A percentile compares a stretch with the other conserved stretches of the same genome.
These are phyloP conservation scores for Euphorbia tirucalli DNA, from an alignment of 345 rosid species.

Conservation along the genomic window DNA sequence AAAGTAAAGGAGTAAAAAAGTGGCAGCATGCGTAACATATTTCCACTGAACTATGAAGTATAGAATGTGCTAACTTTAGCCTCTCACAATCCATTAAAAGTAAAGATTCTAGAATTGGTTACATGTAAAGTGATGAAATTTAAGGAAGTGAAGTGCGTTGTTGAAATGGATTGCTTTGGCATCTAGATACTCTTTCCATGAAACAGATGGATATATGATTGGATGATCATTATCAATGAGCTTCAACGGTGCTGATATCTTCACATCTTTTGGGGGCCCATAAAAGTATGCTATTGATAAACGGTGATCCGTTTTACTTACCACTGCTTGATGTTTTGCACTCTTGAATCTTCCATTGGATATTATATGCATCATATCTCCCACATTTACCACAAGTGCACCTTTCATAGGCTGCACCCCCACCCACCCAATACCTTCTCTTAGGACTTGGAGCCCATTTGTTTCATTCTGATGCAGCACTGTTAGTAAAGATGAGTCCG, in stretches of 20 bases:
- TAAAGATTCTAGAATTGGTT: not conserved
- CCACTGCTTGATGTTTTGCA: slow-evolving; percentile 43
- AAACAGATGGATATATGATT: slow-evolving; percentile 29
- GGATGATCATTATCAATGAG: slow-evolving; percentile 41
- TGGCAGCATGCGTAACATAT: no score
- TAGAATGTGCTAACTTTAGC: no score
- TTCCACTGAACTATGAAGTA: no score
- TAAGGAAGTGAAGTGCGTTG: slow-evolving; percentile 32
- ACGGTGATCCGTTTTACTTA: slow-evolving; percentile 40
- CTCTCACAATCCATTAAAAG: no score
- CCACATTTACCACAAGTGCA: slow-evolving; percentile 39
- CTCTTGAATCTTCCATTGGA: slow-evolving; percentile 46
- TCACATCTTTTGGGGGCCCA: slow-evolving; percentile 37
- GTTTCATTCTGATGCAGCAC: slow-evolving; percentile 37
- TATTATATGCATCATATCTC: slow-evolving; percentile 46
- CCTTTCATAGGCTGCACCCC: slow-evolving; percentile 35
- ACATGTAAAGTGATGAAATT: not conserved
- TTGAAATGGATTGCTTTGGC: slow-evolving; percentile 40
- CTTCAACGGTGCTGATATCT: slow-evolving; percentile 30
- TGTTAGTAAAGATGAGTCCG: slow-evolving; percentile 47
- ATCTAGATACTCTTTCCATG: slow-evolving; percentile 50
- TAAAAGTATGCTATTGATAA: slow-evolving; percentile 44
- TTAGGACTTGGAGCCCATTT: slow-evolving; percentile 37
- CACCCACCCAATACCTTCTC: slow-evolving; percentile 36
- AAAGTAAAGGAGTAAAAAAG: no score